These are phyloP conservation scores for Hericium coralloides DNA, from an alignment of 768 basidiomycete species.

Conservation along the genomic window DNA sequence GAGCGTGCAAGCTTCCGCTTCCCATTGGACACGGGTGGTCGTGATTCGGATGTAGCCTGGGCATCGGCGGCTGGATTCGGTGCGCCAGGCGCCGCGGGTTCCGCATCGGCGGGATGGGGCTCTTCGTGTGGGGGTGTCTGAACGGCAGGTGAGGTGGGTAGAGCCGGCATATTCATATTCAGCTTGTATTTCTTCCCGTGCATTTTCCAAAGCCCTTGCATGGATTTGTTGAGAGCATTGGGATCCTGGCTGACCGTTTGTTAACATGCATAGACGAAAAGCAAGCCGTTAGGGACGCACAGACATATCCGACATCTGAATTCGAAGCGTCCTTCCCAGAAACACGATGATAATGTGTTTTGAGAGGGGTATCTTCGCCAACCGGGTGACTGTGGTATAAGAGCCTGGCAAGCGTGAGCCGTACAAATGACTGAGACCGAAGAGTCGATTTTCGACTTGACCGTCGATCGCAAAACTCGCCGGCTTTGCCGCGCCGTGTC, in stretches of 20 bases:
- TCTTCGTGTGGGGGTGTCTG: conserved; percentile 5
- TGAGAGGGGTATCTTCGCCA: no score
- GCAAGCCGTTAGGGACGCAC: not conserved
- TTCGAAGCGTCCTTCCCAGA: no score
- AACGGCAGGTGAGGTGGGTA: conserved; percentile 17
- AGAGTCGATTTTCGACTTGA: no score
- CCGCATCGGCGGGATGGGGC: conserved; percentile 1
- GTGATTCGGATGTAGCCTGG: conserved; percentile 3
- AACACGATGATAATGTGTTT: no score
- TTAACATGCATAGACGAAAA: conserved; percentile 6
- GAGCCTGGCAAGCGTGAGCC: no score
- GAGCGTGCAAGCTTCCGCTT: conserved; percentile 57
- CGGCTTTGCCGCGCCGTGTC: no score
- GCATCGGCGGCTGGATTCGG: not conserved
- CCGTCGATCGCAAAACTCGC: no score
- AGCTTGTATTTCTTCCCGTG: conserved; percentile 63
- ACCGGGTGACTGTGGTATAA: no score
- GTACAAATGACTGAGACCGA: no score
- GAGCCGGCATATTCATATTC: conserved; percentile 45
- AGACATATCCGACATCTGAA: not conserved
- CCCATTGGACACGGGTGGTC: conserved; percentile 23
- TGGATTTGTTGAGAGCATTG: conserved; percentile 68
- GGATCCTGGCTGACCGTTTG: conserved; percentile 49
- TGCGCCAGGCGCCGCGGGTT: not conserved
- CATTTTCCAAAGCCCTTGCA: conserved; percentile 71